phyloP scores from a whole-genome alignment of 2,329 filamentous ascomycete species.

The Lasiodiplodia theobromae region DNA sequence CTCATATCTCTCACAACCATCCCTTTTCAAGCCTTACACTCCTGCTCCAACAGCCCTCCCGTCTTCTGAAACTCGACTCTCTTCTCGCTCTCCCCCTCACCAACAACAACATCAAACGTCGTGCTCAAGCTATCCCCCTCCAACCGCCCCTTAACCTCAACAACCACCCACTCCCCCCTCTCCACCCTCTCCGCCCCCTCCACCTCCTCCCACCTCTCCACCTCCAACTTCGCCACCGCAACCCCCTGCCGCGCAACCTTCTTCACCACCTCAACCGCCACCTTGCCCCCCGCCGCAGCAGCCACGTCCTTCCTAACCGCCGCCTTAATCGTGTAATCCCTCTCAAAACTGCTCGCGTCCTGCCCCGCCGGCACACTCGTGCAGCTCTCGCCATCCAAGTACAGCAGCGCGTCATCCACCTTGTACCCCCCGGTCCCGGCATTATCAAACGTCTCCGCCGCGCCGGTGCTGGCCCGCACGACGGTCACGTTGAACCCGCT shows the following conservation, averaged over 20 bases:
- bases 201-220: neutral
- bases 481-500: conserved; percentile 7
- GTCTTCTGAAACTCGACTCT: conserved; percentile 18
- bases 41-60: neutral
- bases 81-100: conserved; percentile 1
- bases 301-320: neutral
- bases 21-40: neutral
- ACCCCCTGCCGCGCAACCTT: neutral
- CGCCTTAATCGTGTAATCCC: neutral
- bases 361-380: neutral
- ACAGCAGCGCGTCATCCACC: neutral
- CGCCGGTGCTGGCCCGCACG: neutral
- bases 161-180: conserved; percentile 1
- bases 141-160: neutral
- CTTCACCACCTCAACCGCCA: neutral
- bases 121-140: conserved; percentile 3
- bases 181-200: neutral
- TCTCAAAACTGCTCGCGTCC: neutral
- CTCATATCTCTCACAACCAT: no score
- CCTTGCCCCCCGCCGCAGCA: neutral
- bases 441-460: neutral
- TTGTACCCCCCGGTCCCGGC: conserved; percentile 3
- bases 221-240: neutral
- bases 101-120: conserved; percentile 22
- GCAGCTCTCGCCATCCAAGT: neutral